These are phyloP conservation scores for Pichia insulana DNA, from an alignment of 805 yeast species.

Conservation along the genomic window DNA sequence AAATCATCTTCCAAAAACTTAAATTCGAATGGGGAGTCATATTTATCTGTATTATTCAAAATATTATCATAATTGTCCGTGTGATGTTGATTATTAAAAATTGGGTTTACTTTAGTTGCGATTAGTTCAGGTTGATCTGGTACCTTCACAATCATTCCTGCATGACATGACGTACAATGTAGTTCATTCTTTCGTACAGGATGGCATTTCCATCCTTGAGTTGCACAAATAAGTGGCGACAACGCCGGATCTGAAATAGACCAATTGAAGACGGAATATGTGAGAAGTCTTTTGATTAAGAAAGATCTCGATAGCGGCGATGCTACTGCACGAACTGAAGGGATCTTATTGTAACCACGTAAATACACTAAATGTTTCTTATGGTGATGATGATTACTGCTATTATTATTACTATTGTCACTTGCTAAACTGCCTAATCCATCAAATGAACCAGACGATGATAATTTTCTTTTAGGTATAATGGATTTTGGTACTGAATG, in stretches of 20 bases:
- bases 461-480: constrained; percentile 5
- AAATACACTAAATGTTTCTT: constrained; percentile 6
- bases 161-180: constrained; percentile 28
- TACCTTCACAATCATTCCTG: constrained; percentile 21
- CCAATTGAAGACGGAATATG: constrained; percentile 44
- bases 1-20: constrained; percentile 4
- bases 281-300: constrained; percentile 34
- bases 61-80: constrained; percentile 4
- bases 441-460: constrained; percentile 18
- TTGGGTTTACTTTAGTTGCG: not conserved
- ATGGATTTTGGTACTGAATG: constrained; percentile 6
- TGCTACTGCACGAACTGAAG: constrained; percentile 2
- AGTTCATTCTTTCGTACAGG: constrained; percentile 26
- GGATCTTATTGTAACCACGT: constrained; percentile 4
- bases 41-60: constrained; percentile 15
- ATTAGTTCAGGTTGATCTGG: constrained; percentile 10
- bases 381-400: not conserved
- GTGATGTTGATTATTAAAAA: constrained; percentile 6
- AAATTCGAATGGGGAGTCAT: constrained; percentile 6
- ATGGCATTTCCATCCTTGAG: constrained; percentile 47
- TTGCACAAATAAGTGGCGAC: constrained; percentile 40
- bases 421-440: constrained; percentile 2
- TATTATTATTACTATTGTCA: not conserved
- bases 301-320: constrained; percentile 10
- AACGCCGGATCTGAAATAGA: constrained; percentile 25